Evolutionary conservation across 2,329 filamentous ascomycete species (phyloP), one percentile per base, ranked within the genome.

Genomic region (Ophiostoma ulmi): DNA sequence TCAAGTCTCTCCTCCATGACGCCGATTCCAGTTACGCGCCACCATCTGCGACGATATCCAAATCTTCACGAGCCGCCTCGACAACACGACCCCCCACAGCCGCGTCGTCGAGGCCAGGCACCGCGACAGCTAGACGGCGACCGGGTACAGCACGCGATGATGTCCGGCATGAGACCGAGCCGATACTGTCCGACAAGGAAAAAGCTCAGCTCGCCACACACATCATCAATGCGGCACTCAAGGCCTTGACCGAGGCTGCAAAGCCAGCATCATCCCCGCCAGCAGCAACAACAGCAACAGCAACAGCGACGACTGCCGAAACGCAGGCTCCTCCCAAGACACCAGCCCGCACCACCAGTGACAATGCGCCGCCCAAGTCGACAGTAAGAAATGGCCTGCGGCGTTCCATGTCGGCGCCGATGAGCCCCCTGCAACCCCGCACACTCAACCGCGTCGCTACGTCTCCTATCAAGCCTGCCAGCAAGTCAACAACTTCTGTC

Each of bases 141-240:
- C 55, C 70, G 72, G 69, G 71, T 1, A 20, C 72, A 22, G 38
- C 69, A 20, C 71, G 65, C 31, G 58, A 58, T 26, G 67, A 68
- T 69, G 52, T 48, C 39, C 75, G 75, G 4, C 64, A 74, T n/a
- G 65, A 64, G 35, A 11, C 66, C 6, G 70, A 71, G 14, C 63
- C 68, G 10, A 26, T 69, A 66, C 78, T 90, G 39, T 80, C 84
- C 5, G 77, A 82, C 5, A 87, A 85, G 75, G 90, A 92, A 71
- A 87, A 85, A 77, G 88, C 88, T 68, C 82, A 86, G 64, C 80
- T 94, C 48, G 91, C 91, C 14, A 92, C 91, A 0, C 87, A 93
- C 73, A 83, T 92, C 48, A 87, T 93, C 75, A 94, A 94, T 77
- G 82, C 83, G 7, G 84, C 88, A 1, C 82, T 94, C 55, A 93